Conservation (phyloP, 108 stramenopile species). For the Pseudonitzschia pungens region DNA sequence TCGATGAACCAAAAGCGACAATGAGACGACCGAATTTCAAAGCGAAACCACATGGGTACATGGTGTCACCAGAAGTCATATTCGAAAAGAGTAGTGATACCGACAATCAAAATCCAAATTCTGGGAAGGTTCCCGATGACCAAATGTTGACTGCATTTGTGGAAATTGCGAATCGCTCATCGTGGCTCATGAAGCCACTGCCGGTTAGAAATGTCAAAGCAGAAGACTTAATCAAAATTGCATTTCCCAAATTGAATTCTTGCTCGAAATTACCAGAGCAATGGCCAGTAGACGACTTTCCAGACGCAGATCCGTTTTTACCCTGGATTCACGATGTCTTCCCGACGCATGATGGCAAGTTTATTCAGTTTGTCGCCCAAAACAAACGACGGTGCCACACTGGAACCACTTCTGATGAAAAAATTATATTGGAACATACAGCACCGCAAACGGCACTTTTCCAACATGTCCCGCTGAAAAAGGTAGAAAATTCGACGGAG, state of each 20-base stretch:
- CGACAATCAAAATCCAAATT: not conserved
- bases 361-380: constrained; percentile 85
- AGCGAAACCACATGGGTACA: constrained; percentile 30
- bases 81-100: not conserved
- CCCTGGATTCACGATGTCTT: constrained; percentile 94
- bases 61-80: constrained; percentile 24
- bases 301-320: constrained; percentile 81
- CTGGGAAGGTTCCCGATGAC: constrained; percentile 14
- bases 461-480: constrained; percentile 70
- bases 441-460: constrained; percentile 77
- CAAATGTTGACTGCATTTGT: constrained; percentile 25
- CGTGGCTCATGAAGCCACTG: constrained; percentile 20
- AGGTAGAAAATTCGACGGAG: constrained; percentile 41
- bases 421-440: constrained; percentile 42
- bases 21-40: constrained; percentile 23
- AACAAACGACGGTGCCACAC: constrained; percentile 76
- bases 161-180: constrained; percentile 19
- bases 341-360: constrained; percentile 74
- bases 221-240: constrained; percentile 15
- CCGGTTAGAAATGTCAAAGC: constrained; percentile 19
- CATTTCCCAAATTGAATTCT: constrained; percentile 33
- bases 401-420: constrained; percentile 34
- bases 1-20: not conserved
- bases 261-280: constrained; percentile 52
- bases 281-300: constrained; percentile 69